These are phyloP conservation scores for Curvularia verruculosa DNA, from an alignment of 2,329 filamentous ascomycete species.

Conservation along the genomic window DNA sequence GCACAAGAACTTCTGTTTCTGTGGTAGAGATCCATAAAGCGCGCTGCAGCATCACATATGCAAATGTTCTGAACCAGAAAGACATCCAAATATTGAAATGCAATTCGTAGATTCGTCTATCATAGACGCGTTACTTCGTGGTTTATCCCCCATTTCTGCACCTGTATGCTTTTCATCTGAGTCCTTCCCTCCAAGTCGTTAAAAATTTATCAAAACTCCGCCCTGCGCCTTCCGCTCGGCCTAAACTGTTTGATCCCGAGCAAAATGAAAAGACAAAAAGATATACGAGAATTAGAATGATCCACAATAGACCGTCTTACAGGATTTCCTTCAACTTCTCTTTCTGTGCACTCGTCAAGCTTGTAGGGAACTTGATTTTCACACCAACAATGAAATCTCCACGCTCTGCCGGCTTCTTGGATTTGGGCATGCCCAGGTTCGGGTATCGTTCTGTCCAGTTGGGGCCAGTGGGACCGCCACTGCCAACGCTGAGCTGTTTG, in stretches of 20 bases:
- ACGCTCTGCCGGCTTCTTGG: conserved; percentile 82
- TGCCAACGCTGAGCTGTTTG: conserved; percentile 79
- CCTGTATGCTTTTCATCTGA: conserved; percentile 2
- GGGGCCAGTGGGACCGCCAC: conserved; percentile 83
- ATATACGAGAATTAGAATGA: conserved; percentile 19
- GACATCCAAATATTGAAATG: not conserved
- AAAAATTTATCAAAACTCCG: conserved; percentile 20
- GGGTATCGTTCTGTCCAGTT: conserved; percentile 83
- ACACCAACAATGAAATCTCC: conserved; percentile 90
- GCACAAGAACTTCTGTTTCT: not conserved
- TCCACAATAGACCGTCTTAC: conserved; percentile 34
- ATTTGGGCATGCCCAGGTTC: conserved; percentile 88
- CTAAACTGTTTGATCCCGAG: conserved; percentile 8
- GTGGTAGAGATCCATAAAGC: not conserved
- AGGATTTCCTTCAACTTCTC: conserved; percentile 79
- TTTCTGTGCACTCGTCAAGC: conserved; percentile 79
- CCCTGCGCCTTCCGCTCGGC: conserved; percentile 26
- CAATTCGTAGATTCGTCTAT: conserved; percentile 17
- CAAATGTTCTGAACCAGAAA: not conserved
- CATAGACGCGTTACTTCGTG: conserved; percentile 15
- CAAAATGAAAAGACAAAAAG: conserved; percentile 2
- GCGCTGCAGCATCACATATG: not conserved
- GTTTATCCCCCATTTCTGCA: conserved; percentile 4
- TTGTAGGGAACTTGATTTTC: conserved; percentile 89
- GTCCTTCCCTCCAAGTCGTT: not conserved